Percentiles rank a stretch among this genome's conserved stretches.
phyloP scores from a whole-genome alignment of 345 rosid species.

The Euphorbia peplus region DNA sequence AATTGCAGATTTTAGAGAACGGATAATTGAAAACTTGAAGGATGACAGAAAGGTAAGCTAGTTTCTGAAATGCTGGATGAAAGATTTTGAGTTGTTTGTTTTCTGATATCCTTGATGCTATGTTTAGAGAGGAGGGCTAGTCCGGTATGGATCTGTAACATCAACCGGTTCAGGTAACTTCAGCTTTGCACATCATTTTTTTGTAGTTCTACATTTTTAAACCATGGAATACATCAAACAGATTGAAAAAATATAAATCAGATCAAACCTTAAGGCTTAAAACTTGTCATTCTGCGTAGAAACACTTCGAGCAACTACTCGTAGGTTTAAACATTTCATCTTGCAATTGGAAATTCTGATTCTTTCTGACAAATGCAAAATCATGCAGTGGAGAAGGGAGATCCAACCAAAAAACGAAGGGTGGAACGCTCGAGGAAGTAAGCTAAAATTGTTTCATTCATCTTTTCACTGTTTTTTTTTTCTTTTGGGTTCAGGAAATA shows the following conservation, averaged over 20 bases:
- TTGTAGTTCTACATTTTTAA: background rate
- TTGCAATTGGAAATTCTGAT: background rate
- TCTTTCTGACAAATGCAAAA: slow-evolving; percentile 21
- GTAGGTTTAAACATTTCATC: too few relatives aligned
- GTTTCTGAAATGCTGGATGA: background rate
- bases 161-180: slow-evolving; percentile 53
- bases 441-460: slow-evolving; percentile 16
- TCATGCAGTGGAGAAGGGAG: slow-evolving; percentile 59
- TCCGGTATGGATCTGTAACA: slow-evolving; percentile 51
- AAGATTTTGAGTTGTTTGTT: background rate
- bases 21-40: slow-evolving; percentile 54
- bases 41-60: slow-evolving; percentile 53
- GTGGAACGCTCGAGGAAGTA: slow-evolving; percentile 78
- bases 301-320: too few relatives aligned
- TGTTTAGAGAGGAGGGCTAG: slow-evolving; percentile 46
- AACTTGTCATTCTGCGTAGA: too few relatives aligned
- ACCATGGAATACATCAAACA: background rate
- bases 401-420: slow-evolving; percentile 69
- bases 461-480: background rate
- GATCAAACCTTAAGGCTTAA: too few relatives aligned
- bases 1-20: slow-evolving; percentile 51
- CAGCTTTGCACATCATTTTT: background rate
- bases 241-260: background rate
- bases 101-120: slow-evolving; percentile 13
- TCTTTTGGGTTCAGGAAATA: background rate